phyloP scores from a whole-genome alignment of 164 flowering plant species.

The Nymphaea colorata region DNA sequence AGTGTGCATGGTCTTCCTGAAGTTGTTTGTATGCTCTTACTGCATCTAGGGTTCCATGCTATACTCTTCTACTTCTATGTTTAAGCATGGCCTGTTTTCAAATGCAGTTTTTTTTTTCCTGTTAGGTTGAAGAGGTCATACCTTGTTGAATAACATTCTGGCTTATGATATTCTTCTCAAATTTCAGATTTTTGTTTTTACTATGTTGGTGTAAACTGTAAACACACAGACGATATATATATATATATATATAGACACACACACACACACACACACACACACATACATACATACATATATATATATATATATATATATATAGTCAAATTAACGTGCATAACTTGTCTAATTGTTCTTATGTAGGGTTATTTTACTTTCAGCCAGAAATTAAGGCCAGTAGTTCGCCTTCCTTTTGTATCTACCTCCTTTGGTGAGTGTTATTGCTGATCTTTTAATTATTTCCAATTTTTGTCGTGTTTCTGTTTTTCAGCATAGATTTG shows the following conservation, averaged over 20 bases:
- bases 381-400: constrained; percentile 89
- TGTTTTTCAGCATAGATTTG: not conserved
- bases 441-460: not conserved
- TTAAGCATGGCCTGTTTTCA: not conserved
- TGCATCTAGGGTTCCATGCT: not conserved
- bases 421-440: constrained; percentile 65
- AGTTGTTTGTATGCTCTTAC: no score
- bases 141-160: not conserved
- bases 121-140: not conserved
- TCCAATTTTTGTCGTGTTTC: not conserved
- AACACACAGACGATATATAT: not conserved
- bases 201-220: not conserved
- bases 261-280: not conserved
- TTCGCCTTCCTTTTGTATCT: constrained; percentile 81
- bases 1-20: no score
- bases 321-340: no score
- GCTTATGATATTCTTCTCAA: not conserved
- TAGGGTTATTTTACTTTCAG: constrained; percentile 95
- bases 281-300: not conserved
- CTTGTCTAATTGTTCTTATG: constrained; percentile 12
- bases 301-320: no score
- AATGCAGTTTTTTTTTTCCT: no score
- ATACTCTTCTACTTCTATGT: not conserved
- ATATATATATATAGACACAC: not conserved
- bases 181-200: not conserved